Base-by-base conservation (phyloP, 768 basidiomycete species). In the Suillus decipiens region DNA sequence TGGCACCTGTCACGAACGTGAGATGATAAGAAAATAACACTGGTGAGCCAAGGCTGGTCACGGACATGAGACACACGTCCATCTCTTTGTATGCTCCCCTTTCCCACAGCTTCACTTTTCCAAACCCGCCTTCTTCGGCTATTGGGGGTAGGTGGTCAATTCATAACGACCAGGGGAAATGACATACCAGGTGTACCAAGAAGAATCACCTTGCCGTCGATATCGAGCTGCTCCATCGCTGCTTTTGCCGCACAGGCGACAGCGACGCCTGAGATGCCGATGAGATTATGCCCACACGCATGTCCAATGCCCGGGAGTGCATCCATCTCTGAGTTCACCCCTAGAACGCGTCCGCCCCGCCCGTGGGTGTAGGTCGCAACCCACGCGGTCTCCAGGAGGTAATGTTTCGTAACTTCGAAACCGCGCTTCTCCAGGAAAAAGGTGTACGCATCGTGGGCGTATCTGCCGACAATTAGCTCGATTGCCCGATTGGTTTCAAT, bases 321-420 rank as follows among this genome's bases (percentile, higher is more conserved):
- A 61, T 88, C 86, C 86, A 88, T 87, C 83, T 93, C 92, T 17
- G 91, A 92, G 72, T 94, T 93, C 63, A 94, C 78, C 0, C 92
- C 92, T 37, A 93, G 83, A 0, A 83, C 86, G 58, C 86, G 82
- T 7, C 90, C 90, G 11, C 89, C 90, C 36, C 77, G 72, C 12
- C 89, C 88, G 66, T 87, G 80, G 17, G 81, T 77, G 67, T 84
- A 93, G 2, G 81, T 82, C 0, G 92, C 92, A 24, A 81, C 76
- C 92, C 92, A 93, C 5, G 90, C 92, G 0, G 92, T 94, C 19
- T 84, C 80, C 31, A 93, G 77, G 57, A 82, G 80, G 68, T 86
- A 83, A 53, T 90, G 83, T 59, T 76, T 80, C 45, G 81, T 82
- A 15, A 92, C 88, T 17, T 81, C 73, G 71, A 89, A 93, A 0